Evolutionary conservation across 176 grass and related monocot genomes (phyloP).

Genomic region (Ananas comosus): DNA sequence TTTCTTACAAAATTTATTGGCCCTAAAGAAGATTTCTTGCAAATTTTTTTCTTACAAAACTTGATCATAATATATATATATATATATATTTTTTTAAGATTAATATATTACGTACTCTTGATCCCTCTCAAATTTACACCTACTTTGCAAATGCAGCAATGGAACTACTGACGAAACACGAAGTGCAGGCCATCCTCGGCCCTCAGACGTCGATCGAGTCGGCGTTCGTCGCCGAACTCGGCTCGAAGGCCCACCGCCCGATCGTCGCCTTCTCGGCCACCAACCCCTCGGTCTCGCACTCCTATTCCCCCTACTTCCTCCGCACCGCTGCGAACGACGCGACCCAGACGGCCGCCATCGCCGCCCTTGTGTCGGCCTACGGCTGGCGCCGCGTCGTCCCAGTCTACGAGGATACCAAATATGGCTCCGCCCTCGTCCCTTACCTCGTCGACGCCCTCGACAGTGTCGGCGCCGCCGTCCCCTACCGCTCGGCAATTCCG

Average conservation of each 20-base stretch:
- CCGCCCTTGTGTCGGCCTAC: slow-evolving; percentile 6
- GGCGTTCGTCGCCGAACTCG: slow-evolving; percentile 26
- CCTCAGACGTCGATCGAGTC: slow-evolving; percentile 39
- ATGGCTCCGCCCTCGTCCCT: slow-evolving; percentile 27
- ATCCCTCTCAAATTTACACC: no score
- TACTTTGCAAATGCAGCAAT: no score
- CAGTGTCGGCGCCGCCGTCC: background rate
- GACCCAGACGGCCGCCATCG: slow-evolving; percentile 17
- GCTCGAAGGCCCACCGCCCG: slow-evolving; percentile 19
- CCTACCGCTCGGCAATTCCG: slow-evolving; percentile 27
- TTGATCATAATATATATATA: no score
- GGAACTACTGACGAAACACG: background rate
- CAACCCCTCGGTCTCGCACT: slow-evolving; percentile 18
- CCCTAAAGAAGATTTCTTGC: no score
- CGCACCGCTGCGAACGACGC: slow-evolving; percentile 34
- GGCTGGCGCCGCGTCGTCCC: slow-evolving; percentile 32
- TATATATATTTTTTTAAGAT: no score
- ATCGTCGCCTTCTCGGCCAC: slow-evolving; percentile 38
- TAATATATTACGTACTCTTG: no score
- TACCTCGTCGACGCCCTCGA: slow-evolving; percentile 35
- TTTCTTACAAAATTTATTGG: no score
- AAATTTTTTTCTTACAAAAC: no score
- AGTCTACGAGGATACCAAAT: slow-evolving; percentile 40
- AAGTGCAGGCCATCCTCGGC: slow-evolving; percentile 41
- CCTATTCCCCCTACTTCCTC: slow-evolving; percentile 28